A percentile compares a stretch with the other conserved stretches of the same genome.
phyloP scores from a whole-genome alignment of 306 rosid species.

The Canavalia ensiformis region DNA sequence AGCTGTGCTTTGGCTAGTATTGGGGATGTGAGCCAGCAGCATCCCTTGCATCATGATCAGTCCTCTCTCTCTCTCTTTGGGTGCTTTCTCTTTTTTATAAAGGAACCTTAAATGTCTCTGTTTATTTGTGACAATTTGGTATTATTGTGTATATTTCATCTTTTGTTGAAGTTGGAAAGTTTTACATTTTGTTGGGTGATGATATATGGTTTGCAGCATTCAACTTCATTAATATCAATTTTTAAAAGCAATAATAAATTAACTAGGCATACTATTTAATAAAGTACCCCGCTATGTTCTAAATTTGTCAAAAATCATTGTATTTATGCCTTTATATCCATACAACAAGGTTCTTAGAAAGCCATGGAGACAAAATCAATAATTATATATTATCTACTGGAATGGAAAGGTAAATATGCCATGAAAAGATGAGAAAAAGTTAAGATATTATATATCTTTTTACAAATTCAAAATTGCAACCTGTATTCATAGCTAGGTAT shows the following conservation, averaged over 20 bases:
- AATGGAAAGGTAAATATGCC: conserved; percentile 40
- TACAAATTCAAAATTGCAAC: conserved; percentile 31
- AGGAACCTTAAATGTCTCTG: background rate
- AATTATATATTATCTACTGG: conserved; percentile 39
- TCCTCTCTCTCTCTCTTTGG: background rate
- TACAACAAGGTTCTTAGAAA: conserved; percentile 9
- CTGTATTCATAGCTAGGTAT: conserved; percentile 33
- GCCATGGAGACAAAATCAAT: conserved; percentile 2
- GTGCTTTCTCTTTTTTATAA: background rate
- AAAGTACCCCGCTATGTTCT: background rate
- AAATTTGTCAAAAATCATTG: background rate
- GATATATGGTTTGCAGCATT: conserved; percentile 21
- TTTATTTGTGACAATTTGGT: background rate
- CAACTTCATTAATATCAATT: conserved; percentile 24
- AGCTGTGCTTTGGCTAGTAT: conserved; percentile 22
- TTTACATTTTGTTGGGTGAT: background rate
- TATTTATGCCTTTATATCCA: background rate
- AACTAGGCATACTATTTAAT: conserved; percentile 18
- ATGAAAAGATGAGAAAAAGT: conserved; percentile 7
- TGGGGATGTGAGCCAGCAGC: background rate
- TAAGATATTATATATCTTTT: conserved; percentile 15
- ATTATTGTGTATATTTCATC: background rate
- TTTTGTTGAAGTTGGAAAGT: conserved; percentile 3
- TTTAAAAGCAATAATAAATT: background rate
- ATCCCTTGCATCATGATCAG: background rate